Evolutionary conservation across 2,329 filamentous ascomycete genomes (phyloP), one percentile per base, ranked within the genome.

Genomic region (Pseudocercospora fuligena): DNA sequence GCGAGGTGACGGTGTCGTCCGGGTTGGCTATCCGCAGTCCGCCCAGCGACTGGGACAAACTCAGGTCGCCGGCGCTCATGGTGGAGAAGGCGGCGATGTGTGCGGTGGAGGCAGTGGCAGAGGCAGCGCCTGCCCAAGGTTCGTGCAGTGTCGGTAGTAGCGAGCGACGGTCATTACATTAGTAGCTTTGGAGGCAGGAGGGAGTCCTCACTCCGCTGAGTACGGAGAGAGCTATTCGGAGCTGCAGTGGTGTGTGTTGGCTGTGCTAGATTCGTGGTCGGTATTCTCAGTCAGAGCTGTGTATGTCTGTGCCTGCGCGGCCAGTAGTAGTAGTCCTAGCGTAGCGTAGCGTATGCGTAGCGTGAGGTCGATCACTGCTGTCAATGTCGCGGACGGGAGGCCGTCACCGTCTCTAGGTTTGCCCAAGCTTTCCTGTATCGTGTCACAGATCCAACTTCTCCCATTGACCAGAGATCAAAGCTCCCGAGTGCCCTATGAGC

Each of bases 11-110:
- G 66, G 83, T 86, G 82, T 95, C 89, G 82, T 97, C 94, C 63
- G 94, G 94, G 80, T 98, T 99, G 75, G 95, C 94, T 80, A 99
- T 98, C 79, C 94, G 92, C 80, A 99, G 85, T 76, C 94, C 94
- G 77, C 95, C 95, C 76, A 98, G 87, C 77, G 93, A 92, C 83
- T 94, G 92, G 77, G 93, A 95, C 73, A 98, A 88, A 81, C 92
- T 97, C 79, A 97, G 83, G 84, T 97, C 93, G 81, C 92, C 92
- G 57, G 56, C 63, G 83, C 93, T 92, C 93, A 97, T 97, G 80
- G 78, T 85, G 68, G 57, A 54, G 54, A 23, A 12, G 19, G 53
- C 29, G 46, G 63, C 21, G 46, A 51, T 63, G 67, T 54, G 61
- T 58, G 60, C 64, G 61, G 62, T 62, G 53, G 64, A 58, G 64